Evolutionary conservation across 2,329 filamentous ascomycete genomes (phyloP).

Genomic region (Paecilomyces niveus): DNA sequence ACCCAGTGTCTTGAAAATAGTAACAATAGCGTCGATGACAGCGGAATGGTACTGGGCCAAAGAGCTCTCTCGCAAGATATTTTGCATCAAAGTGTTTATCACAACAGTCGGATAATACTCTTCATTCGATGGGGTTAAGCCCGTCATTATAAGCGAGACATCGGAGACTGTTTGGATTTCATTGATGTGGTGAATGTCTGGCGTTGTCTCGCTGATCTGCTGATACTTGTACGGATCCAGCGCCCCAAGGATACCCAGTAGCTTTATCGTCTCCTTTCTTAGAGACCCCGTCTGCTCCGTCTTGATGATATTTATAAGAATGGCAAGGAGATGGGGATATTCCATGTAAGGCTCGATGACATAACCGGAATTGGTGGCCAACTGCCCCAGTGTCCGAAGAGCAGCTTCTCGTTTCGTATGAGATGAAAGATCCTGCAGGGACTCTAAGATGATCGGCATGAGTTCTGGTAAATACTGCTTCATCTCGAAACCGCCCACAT

Average conservation of each 20-base stretch:
- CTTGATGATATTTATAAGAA: conserved; percentile 89
- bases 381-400: conserved; percentile 78
- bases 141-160: conserved; percentile 96
- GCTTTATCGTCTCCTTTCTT: conserved; percentile 88
- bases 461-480: conserved; percentile 80
- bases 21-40: conserved; percentile 97
- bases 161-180: conserved; percentile 72
- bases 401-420: conserved; percentile 85
- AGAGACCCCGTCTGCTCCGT: conserved; percentile 81
- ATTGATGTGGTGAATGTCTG: conserved; percentile 66
- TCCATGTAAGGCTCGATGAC: conserved; percentile 95
- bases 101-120: conserved; percentile 98
- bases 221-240: conserved; percentile 93
- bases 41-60: conserved; percentile 84
- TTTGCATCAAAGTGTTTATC: conserved; percentile 84
- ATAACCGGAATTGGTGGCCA: conserved; percentile 94
- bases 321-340: conserved; percentile 86
- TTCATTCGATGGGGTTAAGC: conserved; percentile 90
- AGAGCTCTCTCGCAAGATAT: conserved; percentile 82
- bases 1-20: conserved; percentile 93
- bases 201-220: conserved; percentile 82
- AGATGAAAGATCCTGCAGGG: conserved; percentile 88
- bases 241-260: conserved; percentile 91
- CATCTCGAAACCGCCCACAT: conserved; percentile 92
- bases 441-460: conserved; percentile 92